These are phyloP conservation scores for Zymoseptoria crescenta DNA, from an alignment of 2,329 filamentous ascomycete genomes.

Conservation along the genomic window DNA sequence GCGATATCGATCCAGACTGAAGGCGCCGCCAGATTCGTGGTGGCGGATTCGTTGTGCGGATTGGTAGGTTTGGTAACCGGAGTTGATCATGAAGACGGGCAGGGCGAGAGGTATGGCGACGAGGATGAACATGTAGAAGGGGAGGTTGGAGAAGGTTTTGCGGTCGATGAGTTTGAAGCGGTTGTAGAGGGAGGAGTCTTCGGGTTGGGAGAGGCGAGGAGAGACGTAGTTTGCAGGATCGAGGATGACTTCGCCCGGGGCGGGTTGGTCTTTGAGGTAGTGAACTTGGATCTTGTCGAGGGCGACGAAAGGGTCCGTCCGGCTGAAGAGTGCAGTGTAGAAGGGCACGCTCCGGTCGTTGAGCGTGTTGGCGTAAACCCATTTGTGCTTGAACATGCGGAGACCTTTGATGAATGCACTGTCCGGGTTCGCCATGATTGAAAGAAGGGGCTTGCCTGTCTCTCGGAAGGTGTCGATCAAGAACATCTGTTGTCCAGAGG, in stretches of 20 bases:
- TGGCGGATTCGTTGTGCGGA: conserved; percentile 67
- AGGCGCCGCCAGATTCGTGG: conserved; percentile 58
- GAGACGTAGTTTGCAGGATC: conserved; percentile 57
- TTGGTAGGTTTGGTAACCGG: conserved; percentile 65
- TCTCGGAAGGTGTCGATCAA: conserved; percentile 77
- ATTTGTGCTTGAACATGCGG: conserved; percentile 64
- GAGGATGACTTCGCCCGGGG: conserved; percentile 65
- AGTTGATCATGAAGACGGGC: conserved; percentile 65
- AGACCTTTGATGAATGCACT: conserved; percentile 81
- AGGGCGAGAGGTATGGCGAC: conserved; percentile 69
- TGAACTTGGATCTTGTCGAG: conserved; percentile 61
- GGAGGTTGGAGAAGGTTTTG: conserved; percentile 46
- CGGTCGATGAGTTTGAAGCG: conserved; percentile 17
- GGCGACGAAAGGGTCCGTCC: conserved; percentile 68
- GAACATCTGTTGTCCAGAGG: conserved; percentile 81
- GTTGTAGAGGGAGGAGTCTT: conserved; percentile 15
- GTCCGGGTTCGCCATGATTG: conserved; percentile 71
- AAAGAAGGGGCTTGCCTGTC: conserved; percentile 70
- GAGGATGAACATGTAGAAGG: conserved; percentile 56
- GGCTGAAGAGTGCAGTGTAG: conserved; percentile 73
- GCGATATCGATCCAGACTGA: conserved; percentile 63
- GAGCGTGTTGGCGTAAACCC: conserved; percentile 75
- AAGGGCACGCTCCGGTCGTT: conserved; percentile 78
- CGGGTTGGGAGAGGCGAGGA: conserved; percentile 19
- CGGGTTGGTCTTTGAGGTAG: conserved; percentile 60